A percentile compares a stretch with the other conserved stretches of the same genome.
Conservation (phyloP, 2,329 filamentous ascomycete species). For the Aspergillus aculeatus region DNA sequence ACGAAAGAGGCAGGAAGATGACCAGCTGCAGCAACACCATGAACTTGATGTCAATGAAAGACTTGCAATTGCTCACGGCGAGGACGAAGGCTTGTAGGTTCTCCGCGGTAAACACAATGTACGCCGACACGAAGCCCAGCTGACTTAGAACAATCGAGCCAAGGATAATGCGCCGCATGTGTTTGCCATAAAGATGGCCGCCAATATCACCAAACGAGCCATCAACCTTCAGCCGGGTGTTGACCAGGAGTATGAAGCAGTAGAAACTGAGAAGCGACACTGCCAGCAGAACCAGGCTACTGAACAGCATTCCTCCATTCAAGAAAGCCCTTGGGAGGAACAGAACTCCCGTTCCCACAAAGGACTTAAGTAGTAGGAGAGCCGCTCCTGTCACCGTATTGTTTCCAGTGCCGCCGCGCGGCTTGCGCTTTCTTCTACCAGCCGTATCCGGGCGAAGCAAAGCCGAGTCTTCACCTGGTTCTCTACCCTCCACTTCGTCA, state of each 20-base stretch:
- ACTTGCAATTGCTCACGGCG: constrained; percentile 84
- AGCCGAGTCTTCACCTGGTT: constrained; percentile 84
- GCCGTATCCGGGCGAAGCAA: constrained; percentile 69
- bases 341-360: constrained; percentile 92
- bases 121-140: constrained; percentile 89
- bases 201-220: constrained; percentile 99
- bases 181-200: constrained; percentile 83
- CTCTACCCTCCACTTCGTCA: constrained; percentile 60
- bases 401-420: constrained; percentile 69
- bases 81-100: constrained; percentile 93
- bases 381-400: constrained; percentile 77
- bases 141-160: constrained; percentile 92
- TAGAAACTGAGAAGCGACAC: constrained; percentile 91
- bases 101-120: constrained; percentile 95
- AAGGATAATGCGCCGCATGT: constrained; percentile 85
- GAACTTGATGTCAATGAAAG: constrained; percentile 79
- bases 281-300: constrained; percentile 80
- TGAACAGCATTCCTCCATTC: constrained; percentile 97
- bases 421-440: constrained; percentile 72
- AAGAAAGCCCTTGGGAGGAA: constrained; percentile 91
- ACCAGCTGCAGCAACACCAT: constrained; percentile 94
- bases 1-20: constrained; percentile 89
- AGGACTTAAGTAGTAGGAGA: constrained; percentile 88
- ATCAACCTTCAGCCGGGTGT: constrained; percentile 77
- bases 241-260: constrained; percentile 91